Evolutionary conservation across 2,329 filamentous ascomycete genomes (phyloP).

Genomic region (Colletotrichum limetticola): DNA sequence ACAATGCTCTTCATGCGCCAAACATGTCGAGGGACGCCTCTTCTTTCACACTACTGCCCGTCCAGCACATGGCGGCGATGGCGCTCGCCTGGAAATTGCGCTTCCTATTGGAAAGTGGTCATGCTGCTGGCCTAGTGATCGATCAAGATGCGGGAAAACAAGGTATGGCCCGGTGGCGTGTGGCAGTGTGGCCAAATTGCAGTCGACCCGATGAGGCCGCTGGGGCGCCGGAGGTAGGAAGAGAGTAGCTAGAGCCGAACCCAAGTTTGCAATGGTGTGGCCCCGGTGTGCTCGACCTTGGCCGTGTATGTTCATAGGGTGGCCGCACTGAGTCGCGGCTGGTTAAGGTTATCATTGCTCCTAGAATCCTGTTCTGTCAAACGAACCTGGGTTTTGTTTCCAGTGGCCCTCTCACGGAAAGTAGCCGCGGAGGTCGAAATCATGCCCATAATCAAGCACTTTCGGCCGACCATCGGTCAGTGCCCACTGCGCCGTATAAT

Average conservation of each 20-base stretch:
- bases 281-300: background rate
- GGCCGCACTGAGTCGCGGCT: constrained; percentile 8
- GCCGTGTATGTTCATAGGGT: background rate
- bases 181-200: constrained; percentile 22
- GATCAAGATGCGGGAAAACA: background rate
- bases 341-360: constrained; percentile 30
- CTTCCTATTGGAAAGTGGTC: background rate
- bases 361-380: constrained; percentile 12
- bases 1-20: background rate
- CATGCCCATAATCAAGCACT: constrained; percentile 13
- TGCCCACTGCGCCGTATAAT: background rate
- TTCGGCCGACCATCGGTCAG: constrained; percentile 4
- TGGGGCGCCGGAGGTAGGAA: background rate
- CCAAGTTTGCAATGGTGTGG: background rate
- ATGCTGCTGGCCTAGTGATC: background rate
- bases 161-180: constrained; percentile 1
- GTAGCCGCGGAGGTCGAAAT: constrained; percentile 21
- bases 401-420: constrained; percentile 21
- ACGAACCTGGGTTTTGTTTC: background rate
- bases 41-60: background rate
- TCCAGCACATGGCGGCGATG: background rate
- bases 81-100: constrained; percentile 2
- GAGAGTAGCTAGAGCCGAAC: background rate
- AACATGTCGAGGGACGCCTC: background rate
- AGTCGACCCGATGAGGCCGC: constrained; percentile 21